phyloP scores from a whole-genome alignment of 805 yeast species.

The Pichia pseudocactophila region DNA sequence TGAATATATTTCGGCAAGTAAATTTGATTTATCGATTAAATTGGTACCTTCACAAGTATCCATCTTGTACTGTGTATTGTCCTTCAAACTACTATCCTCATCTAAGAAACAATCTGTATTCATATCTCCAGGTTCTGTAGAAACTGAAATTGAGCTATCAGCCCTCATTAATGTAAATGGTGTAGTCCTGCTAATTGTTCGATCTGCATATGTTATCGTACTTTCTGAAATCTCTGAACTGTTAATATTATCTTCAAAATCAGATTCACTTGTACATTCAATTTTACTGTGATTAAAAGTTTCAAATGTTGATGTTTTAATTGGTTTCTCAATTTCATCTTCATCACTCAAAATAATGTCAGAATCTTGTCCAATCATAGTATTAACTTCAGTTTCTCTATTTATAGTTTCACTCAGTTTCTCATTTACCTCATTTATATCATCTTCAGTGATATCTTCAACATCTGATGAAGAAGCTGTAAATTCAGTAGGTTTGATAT shows the following conservation, averaged over 20 bases:
- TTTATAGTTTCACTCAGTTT: background rate
- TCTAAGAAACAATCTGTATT: constrained; percentile 11
- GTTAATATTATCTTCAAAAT: constrained; percentile 22
- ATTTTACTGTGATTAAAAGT: background rate
- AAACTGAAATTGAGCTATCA: background rate
- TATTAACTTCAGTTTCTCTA: too few relatives aligned
- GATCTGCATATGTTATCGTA: constrained; percentile 4
- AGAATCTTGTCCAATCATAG: constrained; percentile 2
- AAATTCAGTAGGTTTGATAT: background rate
- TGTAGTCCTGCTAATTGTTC: background rate
- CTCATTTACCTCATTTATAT: constrained; percentile 3
- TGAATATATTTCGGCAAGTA: constrained; percentile 13
- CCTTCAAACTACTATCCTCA: background rate
- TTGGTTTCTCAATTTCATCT: background rate
- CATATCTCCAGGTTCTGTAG: constrained; percentile 10
- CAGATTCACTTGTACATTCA: constrained; percentile 24
- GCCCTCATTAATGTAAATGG: background rate
- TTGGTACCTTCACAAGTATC: constrained; percentile 1
- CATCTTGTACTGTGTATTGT: background rate
- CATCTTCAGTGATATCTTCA: constrained; percentile 12
- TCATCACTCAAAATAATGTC: constrained; percentile 7
- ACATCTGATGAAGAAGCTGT: constrained; percentile 8
- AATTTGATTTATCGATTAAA: constrained; percentile 8
- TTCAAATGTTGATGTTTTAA: too few relatives aligned
- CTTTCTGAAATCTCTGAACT: constrained; percentile 13